Evolutionary conservation across 2,329 filamentous ascomycete genomes (phyloP), one percentile per base, ranked within the genome.

Genomic region (Fusarium neocosmosporiellum): DNA sequence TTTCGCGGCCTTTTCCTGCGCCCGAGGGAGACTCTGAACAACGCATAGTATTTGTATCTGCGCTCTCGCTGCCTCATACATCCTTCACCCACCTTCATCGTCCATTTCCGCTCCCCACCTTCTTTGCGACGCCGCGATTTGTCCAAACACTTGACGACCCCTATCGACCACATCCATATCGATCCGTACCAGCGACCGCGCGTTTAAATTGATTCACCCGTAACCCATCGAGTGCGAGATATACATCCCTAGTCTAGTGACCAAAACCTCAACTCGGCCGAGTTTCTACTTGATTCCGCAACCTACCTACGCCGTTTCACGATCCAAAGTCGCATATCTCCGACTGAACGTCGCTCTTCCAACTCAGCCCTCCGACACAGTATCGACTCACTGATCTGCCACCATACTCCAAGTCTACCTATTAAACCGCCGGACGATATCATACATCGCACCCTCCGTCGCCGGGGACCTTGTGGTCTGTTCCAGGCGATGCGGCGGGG

Each of bases 401-500:
- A 22, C 29, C 14, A 24, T 53, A 55, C 34, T 22, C 37, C n/a
- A n/a, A 53, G 36, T 34, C 36, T 20, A 36, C 33, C 31, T 27
- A 41, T 67, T 29, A 60, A 27, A 50, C 59, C 41, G 59, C 27
- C 57, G 24, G 59, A 69, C 69, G 66, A 70, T 77, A 69, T 54
- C 36, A 14, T 16, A 59, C 24, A 70, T 76, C 76, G 70, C 60
- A 68, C 39, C 59, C 67, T 74, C 60, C 27, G 64, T 74, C 69
- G 67, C 60, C 57, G 39, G 67, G 61, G 73, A 70, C 72, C 69
- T 64, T 59, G 71, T 64, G 74, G 71, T 74, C 76, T 74, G 70
- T 79, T 78, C 78, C 75, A 81, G 83, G 84, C 82, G 82, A 86
- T 86, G 85, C 78, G 82, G 84, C 69, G 78, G 84, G 81, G 81